A percentile compares a stretch with the other conserved stretches of the same genome.
phyloP scores from a whole-genome alignment of 1,284 basidiomycete species.

The Calocybe gambosa region DNA sequence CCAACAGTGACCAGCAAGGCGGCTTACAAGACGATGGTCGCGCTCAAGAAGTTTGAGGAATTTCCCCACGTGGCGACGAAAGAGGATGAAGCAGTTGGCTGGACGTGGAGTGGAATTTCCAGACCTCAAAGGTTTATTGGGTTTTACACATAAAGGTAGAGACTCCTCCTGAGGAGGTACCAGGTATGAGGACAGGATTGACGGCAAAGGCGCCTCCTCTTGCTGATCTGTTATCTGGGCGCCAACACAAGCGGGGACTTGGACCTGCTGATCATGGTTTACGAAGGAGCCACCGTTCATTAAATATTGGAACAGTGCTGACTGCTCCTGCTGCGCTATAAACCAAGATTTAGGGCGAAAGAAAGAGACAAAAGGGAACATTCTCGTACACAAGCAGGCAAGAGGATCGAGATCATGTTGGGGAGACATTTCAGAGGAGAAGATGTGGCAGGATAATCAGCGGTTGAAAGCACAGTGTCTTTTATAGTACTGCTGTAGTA shows the following conservation, averaged over 20 bases:
- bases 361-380: background rate
- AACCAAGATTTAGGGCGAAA: background rate
- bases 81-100: conserved; percentile 81
- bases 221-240: background rate
- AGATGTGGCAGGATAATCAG: background rate
- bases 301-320: background rate
- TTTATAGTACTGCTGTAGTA: background rate
- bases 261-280: background rate
- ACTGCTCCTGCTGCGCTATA: background rate
- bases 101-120: conserved; percentile 59
- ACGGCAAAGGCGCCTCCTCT: background rate
- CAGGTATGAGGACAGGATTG: background rate
- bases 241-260: background rate
- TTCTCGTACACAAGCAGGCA: background rate
- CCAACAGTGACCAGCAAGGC: conserved; percentile 51
- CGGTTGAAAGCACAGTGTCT: background rate
- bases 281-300: background rate
- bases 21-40: conserved; percentile 55
- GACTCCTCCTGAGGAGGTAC: background rate
- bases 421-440: background rate
- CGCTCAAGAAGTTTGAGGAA: conserved; percentile 38
- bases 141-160: background rate
- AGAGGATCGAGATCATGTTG: background rate
- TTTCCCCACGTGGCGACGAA: conserved; percentile 61
- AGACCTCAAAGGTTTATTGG: conserved; percentile 15